Conservation (phyloP, 768 basidiomycete species). For the Suillus fuscotomentosus region DNA sequence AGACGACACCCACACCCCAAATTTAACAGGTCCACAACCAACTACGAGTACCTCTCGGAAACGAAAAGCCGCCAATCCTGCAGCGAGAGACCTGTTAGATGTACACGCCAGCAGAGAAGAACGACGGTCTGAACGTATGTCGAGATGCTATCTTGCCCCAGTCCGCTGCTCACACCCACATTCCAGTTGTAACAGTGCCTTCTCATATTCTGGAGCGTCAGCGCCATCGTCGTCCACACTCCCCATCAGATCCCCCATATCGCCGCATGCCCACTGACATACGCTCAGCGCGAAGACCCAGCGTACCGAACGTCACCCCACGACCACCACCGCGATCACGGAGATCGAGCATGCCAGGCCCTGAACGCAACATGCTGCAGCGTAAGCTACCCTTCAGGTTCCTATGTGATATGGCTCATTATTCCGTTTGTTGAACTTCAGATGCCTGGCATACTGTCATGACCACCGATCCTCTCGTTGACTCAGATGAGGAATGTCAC, state of each 20-base stretch:
- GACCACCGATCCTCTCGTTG: slow-evolving; percentile 67
- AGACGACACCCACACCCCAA: slow-evolving; percentile 7
- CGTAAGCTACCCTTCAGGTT: slow-evolving; percentile 42
- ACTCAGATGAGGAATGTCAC: slow-evolving; percentile 70
- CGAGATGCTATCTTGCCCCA: slow-evolving; percentile 5
- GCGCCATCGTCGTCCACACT: slow-evolving; percentile 22
- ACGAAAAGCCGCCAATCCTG: slow-evolving; percentile 20
- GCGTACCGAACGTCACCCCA: slow-evolving; percentile 18
- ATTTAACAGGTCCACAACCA: slow-evolving; percentile 7
- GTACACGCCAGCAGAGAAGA: slow-evolving; percentile 18
- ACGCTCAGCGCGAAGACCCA: slow-evolving; percentile 23
- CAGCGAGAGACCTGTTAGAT: slow-evolving; percentile 11
- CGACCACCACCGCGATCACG: slow-evolving; percentile 23
- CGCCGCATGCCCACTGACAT: slow-evolving; percentile 26
- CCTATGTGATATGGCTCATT: background rate
- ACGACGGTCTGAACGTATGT: slow-evolving; percentile 27
- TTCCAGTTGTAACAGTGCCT: slow-evolving; percentile 20
- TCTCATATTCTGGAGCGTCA: slow-evolving; percentile 23
- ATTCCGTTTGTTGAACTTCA: slow-evolving; percentile 25
- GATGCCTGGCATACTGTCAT: slow-evolving; percentile 73
- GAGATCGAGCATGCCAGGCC: slow-evolving; percentile 24
- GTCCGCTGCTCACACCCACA: slow-evolving; percentile 11
- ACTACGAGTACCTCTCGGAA: slow-evolving; percentile 18
- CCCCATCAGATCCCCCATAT: slow-evolving; percentile 15
- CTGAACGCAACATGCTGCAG: slow-evolving; percentile 59